A percentile compares a stretch with the other conserved stretches of the same genome.
These are phyloP conservation scores for Sordariomycetes sp. DNA, from an alignment of 2,329 filamentous ascomycete species.

Conservation along the genomic window DNA sequence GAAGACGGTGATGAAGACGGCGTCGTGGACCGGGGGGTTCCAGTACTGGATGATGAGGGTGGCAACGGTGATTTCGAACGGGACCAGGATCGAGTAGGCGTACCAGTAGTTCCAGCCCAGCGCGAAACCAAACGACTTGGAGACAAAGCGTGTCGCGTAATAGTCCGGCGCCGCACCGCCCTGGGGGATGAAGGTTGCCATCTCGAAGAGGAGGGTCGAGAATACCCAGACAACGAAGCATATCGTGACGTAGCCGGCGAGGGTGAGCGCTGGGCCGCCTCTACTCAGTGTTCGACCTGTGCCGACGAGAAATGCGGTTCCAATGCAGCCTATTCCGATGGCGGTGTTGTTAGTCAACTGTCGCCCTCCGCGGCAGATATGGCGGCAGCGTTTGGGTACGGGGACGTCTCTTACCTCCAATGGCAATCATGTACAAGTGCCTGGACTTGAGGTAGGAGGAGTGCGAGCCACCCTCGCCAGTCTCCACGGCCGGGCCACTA, in stretches of 20 bases:
- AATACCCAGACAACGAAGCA: conserved; percentile 41
- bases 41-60: conserved; percentile 12
- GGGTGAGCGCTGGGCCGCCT: conserved; percentile 22
- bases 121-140: conserved; percentile 19
- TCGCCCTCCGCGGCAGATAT: too few relatives aligned
- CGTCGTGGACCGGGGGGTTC: conserved; percentile 8
- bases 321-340: conserved; percentile 1
- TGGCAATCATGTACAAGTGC: not conserved
- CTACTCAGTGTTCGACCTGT: conserved; percentile 9
- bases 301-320: conserved; percentile 9
- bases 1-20: conserved; percentile 10
- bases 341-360: not conserved
- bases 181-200: conserved; percentile 13
- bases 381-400: not conserved
- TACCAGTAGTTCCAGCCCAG: conserved; percentile 31
- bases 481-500: not conserved
- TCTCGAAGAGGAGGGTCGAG: conserved; percentile 26
- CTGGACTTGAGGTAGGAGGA: not conserved
- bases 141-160: conserved; percentile 10
- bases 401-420: not conserved
- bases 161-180: not conserved
- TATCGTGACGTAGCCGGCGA: conserved; percentile 32
- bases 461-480: not conserved
- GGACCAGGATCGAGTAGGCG: conserved; percentile 6
- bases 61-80: conserved; percentile 8